These are phyloP conservation scores for Eucalyptus caleyi DNA, from an alignment of 345 rosid genomes.

Conservation along the genomic window DNA sequence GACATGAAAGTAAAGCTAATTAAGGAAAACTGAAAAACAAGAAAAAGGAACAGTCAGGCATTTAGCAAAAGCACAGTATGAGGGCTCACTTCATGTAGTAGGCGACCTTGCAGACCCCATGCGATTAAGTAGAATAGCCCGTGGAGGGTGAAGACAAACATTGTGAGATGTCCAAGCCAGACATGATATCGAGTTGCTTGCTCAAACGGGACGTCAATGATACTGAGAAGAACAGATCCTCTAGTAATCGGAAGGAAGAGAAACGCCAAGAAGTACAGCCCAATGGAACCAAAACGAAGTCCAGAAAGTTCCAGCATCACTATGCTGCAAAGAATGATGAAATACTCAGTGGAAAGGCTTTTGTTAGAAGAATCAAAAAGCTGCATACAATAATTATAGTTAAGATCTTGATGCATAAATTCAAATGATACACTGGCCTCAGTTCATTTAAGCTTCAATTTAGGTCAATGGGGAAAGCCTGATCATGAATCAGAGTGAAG, in stretches of 20 bases:
- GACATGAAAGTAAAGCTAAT: not conserved
- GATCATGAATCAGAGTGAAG: not conserved
- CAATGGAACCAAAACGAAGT: conserved; percentile 61
- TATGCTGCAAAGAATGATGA: conserved; percentile 9
- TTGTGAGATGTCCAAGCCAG: conserved; percentile 89
- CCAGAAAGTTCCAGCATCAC: conserved; percentile 38
- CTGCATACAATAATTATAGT: not conserved
- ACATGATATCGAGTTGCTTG: conserved; percentile 87
- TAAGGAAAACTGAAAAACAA: not conserved
- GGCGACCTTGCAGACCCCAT: conserved; percentile 52
- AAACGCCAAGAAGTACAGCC: conserved; percentile 55
- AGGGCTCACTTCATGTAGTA: conserved; percentile 41
- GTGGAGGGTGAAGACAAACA: conserved; percentile 71
- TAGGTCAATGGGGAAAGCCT: not conserved
- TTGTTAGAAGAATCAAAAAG: not conserved
- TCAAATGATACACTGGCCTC: not conserved
- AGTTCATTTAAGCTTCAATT: not conserved
- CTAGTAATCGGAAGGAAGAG: conserved; percentile 80
- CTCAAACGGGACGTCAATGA: conserved; percentile 77
- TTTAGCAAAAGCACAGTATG: not conserved
- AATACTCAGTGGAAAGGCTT: not conserved
- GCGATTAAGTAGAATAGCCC: conserved; percentile 52
- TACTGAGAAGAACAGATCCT: conserved; percentile 81
- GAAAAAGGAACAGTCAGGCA: not conserved
- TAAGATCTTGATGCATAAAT: not conserved